Base-by-base conservation (phyloP, 2,329 filamentous ascomycete genomes). In the Colletotrichum sp. region DNA sequence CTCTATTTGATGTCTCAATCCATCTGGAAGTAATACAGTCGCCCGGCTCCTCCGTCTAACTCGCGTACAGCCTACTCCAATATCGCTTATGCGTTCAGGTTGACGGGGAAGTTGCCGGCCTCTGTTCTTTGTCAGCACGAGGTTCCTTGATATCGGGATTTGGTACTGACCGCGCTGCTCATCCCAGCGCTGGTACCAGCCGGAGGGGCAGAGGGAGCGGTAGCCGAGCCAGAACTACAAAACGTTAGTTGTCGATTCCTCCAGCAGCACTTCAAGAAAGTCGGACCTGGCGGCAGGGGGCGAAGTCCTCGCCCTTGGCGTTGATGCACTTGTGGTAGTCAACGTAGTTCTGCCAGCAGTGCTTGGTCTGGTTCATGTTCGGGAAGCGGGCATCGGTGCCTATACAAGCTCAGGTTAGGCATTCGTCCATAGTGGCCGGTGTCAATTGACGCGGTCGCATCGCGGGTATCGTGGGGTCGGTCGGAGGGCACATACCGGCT, bases 291-390 rank as follows among this genome's bases (percentile, higher is more conserved):
- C 94, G 94, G 94, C 96, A 99, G 80, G 96, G 96, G 82, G 95
- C 94, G 88, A 99, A 99, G 86, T 98, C 96, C 91, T 99, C 96
- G 88, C 96, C 96, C 93, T 99, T 99, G 89, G 96, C 96, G 86
- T 94, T 90, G 88, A 98, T 96, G 91, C 97, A 99, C 93, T 99
- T 99, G 94, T 99, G 95, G 92, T 99, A 99, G 89, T 99, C 97
- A 90, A 99, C 97, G 90, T 99, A 99, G 93, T 99, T 99, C 88
- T 99, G 98, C 97, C 97, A 99, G 95, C 97, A 99, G 93, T 99
- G 96, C 94, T 98, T 98, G 89, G 96, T 94, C 90, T 97, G 95
- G 91, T 99, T 99, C 91, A 93, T 90, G 92, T 99, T 98, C 85
- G 97, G 97, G 91, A 99, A 99, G 87, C 97, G 96, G 88, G 97